phyloP scores from a whole-genome alignment of 2,329 filamentous ascomycete genomes.

The Teratosphaeria pseudoeucalypti region DNA sequence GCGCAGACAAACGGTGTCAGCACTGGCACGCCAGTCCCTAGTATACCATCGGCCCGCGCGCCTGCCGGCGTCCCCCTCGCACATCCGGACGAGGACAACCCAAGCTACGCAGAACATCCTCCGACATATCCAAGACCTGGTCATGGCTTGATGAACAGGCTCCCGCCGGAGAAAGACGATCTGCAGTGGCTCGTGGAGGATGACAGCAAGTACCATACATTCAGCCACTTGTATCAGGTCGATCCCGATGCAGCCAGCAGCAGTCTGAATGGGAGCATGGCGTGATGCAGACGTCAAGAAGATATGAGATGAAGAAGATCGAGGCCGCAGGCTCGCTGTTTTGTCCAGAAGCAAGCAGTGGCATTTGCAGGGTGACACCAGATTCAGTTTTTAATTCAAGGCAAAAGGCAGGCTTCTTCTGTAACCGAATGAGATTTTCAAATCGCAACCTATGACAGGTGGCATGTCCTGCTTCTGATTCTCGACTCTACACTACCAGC shows the following conservation, averaged over 20 bases:
- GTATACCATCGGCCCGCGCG: slow-evolving; percentile 29
- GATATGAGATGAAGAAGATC: background rate
- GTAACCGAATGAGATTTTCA: too few species aligned
- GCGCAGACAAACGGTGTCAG: background rate
- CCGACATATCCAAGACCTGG: slow-evolving; percentile 54
- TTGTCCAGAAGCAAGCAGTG: background rate
- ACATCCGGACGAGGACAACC: slow-evolving; percentile 38
- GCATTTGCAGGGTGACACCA: background rate
- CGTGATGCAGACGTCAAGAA: background rate
- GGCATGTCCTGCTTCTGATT: background rate
- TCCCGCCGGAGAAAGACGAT: slow-evolving; percentile 49
- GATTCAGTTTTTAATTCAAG: too few species aligned
- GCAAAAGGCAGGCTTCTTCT: too few species aligned
- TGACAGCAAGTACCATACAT: slow-evolving; percentile 41
- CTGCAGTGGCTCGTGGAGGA: slow-evolving; percentile 54
- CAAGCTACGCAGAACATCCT: slow-evolving; percentile 38
- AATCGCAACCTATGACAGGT: background rate
- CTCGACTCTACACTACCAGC: background rate
- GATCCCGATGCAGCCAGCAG: slow-evolving; percentile 5
- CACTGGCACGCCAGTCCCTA: slow-evolving; percentile 5
- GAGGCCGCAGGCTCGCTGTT: background rate
- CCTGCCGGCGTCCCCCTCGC: slow-evolving; percentile 5
- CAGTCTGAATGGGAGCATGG: background rate
- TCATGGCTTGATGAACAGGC: slow-evolving; percentile 44
- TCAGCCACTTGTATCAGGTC: slow-evolving; percentile 38